Percentiles rank a stretch among this genome's conserved stretches.
Evolutionary conservation across 495 filamentous ascomycete species (phyloP).

Genomic region (Pseudoneurospora amorphoporcata): DNA sequence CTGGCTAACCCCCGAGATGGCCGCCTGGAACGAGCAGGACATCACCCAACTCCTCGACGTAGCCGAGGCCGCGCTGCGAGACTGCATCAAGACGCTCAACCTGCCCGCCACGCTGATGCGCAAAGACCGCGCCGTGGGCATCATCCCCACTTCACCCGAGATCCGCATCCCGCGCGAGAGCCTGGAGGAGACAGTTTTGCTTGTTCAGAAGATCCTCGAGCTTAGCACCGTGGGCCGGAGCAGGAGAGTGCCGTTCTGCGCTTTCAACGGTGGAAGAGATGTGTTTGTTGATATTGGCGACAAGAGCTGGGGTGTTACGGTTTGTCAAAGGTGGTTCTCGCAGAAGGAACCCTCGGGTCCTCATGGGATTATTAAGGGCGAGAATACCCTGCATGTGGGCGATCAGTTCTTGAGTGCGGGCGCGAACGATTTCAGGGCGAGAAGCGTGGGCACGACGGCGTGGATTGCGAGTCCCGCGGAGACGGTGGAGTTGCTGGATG

Average conservation of each 20-base stretch:
- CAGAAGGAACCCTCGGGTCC: slow-evolving; percentile 40
- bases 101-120: slow-evolving; percentile 69
- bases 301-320: slow-evolving; percentile 87
- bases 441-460: slow-evolving; percentile 52
- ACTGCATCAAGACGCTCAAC: slow-evolving; percentile 66
- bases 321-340: slow-evolving; percentile 87
- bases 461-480: slow-evolving; percentile 93
- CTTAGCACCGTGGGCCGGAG: slow-evolving; percentile 45
- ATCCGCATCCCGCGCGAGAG: slow-evolving; percentile 73
- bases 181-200: slow-evolving; percentile 90
- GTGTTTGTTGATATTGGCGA: slow-evolving; percentile 99
- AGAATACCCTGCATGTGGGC: slow-evolving; percentile 70
- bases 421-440: slow-evolving; percentile 90
- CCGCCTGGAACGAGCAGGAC: slow-evolving; percentile 66
- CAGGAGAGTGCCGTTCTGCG: slow-evolving; percentile 76
- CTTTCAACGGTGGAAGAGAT: slow-evolving; percentile 95
- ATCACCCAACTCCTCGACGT: slow-evolving; percentile 73
- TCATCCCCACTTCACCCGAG: slow-evolving; percentile 51
- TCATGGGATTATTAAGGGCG: slow-evolving; percentile 28
- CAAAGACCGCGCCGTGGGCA: slow-evolving; percentile 90
- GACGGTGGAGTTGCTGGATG: slow-evolving; percentile 80
- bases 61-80: slow-evolving; percentile 69
- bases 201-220: slow-evolving; percentile 85
- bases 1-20: slow-evolving; percentile 87
- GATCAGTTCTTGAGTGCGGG: slow-evolving; percentile 95